Evolutionary conservation across 2,329 filamentous ascomycete species (phyloP).

Genomic region (Diaporthe humulicola): DNA sequence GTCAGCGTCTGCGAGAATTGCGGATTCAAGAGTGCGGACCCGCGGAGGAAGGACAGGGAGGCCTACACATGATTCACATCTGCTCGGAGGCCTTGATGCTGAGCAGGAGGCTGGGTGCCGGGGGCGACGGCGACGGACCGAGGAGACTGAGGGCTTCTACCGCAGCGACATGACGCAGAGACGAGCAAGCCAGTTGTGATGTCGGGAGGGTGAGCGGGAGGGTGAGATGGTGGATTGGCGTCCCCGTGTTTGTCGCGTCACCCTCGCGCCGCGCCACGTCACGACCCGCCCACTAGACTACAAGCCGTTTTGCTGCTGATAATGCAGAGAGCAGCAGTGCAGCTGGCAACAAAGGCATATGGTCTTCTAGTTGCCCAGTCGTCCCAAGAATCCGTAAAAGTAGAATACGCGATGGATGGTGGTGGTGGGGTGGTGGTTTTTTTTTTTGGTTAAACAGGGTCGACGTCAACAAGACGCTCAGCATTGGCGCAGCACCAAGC

Average conservation of each 20-base stretch:
- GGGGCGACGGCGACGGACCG: background rate
- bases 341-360: background rate
- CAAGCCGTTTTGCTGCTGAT: background rate
- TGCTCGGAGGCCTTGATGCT: background rate
- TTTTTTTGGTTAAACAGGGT: background rate
- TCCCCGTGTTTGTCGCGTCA: background rate
- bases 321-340: background rate
- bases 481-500: background rate
- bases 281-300: background rate
- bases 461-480: background rate
- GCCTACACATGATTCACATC: conserved; percentile 3
- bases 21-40: background rate
- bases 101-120: background rate
- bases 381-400: background rate
- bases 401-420: background rate
- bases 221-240: background rate
- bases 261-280: conserved; percentile 14
- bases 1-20: background rate
- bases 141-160: background rate
- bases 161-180: conserved; percentile 5
- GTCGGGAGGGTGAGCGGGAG: background rate
- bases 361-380: background rate
- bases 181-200: background rate
- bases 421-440: too few relatives aligned
- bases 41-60: background rate